Conservation (phyloP, 2,329 filamentous ascomycete species). For the Trichoderma arundinaceum region DNA sequence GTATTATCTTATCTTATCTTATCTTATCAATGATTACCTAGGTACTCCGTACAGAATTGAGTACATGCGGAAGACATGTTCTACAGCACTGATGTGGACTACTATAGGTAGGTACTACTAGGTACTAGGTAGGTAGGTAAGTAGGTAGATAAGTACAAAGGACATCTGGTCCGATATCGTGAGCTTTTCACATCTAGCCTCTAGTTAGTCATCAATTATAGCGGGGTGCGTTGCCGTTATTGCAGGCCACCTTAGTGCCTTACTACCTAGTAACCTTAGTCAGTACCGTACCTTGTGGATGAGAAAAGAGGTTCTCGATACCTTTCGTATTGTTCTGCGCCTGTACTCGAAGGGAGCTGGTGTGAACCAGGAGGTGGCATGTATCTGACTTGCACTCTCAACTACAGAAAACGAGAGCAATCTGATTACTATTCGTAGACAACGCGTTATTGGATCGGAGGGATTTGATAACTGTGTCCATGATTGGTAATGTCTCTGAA, state of each 20-base stretch:
- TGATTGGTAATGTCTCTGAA: neutral
- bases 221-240: no score
- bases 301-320: no score
- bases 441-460: neutral
- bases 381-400: neutral
- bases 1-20: conserved; percentile 19
- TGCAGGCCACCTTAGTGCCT: no score
- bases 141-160: no score
- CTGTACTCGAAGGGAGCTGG: neutral
- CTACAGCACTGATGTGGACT: no score
- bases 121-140: neutral
- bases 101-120: neutral
- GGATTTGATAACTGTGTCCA: neutral
- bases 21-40: conserved; percentile 11
- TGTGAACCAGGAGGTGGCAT: neutral
- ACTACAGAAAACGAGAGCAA: neutral
- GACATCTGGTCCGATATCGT: neutral
- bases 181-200: neutral
- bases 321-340: neutral
- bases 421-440: neutral
- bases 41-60: no score
- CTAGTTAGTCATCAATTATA: neutral
- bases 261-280: no score
- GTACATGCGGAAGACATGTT: no score
- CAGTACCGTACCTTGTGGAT: no score